Conservation (phyloP, 1,284 basidiomycete species). For the Apiotrichum sp. region DNA sequence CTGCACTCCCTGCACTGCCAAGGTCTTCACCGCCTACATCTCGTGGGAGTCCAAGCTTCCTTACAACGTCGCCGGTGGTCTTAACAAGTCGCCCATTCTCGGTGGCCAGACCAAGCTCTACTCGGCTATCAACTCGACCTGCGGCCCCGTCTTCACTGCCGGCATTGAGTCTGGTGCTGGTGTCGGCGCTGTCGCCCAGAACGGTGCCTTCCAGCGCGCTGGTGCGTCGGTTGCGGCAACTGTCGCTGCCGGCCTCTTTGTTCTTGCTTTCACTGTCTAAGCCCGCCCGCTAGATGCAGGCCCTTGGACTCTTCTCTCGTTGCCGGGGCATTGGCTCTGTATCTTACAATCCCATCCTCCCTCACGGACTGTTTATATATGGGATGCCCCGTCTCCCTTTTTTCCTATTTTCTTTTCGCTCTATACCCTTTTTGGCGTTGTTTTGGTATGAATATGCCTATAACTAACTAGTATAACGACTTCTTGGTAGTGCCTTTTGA, state of each 20-base stretch:
- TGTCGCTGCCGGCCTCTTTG: constrained; percentile 22
- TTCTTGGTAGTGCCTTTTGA: neutral
- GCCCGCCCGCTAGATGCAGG: constrained; percentile 3
- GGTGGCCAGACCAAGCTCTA: constrained; percentile 62
- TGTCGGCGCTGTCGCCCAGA: constrained; percentile 18
- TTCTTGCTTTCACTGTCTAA: constrained; percentile 18
- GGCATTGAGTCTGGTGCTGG: constrained; percentile 42
- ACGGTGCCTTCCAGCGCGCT: constrained; percentile 15
- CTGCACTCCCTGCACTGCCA: constrained; percentile 74
- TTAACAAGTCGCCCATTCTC: constrained; percentile 60
- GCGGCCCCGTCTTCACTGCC: constrained; percentile 43
- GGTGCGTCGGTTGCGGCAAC: constrained; percentile 18
- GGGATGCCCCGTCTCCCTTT: neutral
- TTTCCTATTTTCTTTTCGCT: constrained; percentile 8
- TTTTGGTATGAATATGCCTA: constrained; percentile 18
- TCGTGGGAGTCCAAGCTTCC: constrained; percentile 62
- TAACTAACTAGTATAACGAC: neutral
- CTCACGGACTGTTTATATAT: neutral
- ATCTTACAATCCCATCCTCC: neutral
- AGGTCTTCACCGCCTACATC: constrained; percentile 67
- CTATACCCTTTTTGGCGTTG: constrained; percentile 12
- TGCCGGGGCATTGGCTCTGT: constrained; percentile 1
- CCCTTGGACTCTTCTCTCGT: neutral
- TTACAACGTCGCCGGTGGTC: constrained; percentile 54
- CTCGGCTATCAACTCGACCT: constrained; percentile 53